phyloP scores from a whole-genome alignment of 108 stramenopile species.

The Fragilaria crotonensis region DNA sequence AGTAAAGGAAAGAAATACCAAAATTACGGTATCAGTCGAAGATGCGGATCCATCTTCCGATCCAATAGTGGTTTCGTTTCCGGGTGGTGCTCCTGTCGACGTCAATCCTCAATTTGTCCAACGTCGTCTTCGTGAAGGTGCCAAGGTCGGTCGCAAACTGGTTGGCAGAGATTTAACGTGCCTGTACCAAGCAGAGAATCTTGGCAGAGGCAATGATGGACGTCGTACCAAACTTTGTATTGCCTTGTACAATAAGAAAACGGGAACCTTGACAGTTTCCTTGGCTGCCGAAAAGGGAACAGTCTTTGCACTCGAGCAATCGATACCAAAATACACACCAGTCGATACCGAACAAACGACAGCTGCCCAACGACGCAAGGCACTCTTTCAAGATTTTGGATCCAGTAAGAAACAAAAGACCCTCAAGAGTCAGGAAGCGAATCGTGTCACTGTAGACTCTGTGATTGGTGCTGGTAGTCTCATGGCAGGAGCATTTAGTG shows the following conservation, averaged over 20 bases:
- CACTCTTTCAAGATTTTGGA: conserved; percentile 75
- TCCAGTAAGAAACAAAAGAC: conserved; percentile 75
- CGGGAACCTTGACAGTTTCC: conserved; percentile 32
- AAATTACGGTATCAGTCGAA: too few relatives aligned
- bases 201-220: conserved; percentile 51
- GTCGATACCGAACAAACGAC: conserved; percentile 14
- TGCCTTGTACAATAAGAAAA: conserved; percentile 51
- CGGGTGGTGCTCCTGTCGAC: conserved; percentile 51
- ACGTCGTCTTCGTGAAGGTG: conserved; percentile 18
- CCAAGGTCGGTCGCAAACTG: conserved; percentile 23
- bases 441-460: conserved; percentile 65
- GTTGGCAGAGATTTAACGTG: conserved; percentile 37
- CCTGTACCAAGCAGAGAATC: conserved; percentile 23
- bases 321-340: conserved; percentile 43
- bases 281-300: conserved; percentile 54
- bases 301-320: conserved; percentile 64
- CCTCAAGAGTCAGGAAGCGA: conserved; percentile 63
- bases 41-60: neutral
- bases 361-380: conserved; percentile 21
- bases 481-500: conserved; percentile 28
- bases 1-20: too few relatives aligned
- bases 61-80: conserved; percentile 75
- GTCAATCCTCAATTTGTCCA: conserved; percentile 21
- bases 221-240: conserved; percentile 63
- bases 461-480: conserved; percentile 67